phyloP scores from a whole-genome alignment of 169 alveolate species.

The Perkinsus marinus region DNA sequence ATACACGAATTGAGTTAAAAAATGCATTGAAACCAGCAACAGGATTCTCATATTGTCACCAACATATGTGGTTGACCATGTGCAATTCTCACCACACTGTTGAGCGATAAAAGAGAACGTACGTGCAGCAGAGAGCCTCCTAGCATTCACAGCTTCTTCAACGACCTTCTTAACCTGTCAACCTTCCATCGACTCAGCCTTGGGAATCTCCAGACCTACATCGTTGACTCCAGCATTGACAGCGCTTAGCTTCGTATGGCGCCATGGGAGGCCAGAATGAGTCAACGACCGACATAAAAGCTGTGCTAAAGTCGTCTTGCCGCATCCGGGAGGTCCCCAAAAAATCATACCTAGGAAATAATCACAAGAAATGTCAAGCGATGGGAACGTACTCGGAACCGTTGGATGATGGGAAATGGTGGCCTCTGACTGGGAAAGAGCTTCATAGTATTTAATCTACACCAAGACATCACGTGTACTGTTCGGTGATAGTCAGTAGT shows the following conservation, averaged over 20 bases:
- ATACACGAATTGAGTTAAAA: too few species aligned
- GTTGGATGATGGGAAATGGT: background rate
- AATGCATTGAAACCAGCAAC: too few species aligned
- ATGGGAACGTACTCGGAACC: background rate
- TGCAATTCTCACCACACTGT: too few species aligned
- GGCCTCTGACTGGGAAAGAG: background rate
- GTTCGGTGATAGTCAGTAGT: too few species aligned
- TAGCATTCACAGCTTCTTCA: background rate
- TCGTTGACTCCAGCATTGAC: background rate
- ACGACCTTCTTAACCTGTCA: background rate
- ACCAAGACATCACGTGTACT: too few species aligned
- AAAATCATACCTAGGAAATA: conserved; percentile 3
- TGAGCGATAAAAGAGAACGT: too few species aligned
- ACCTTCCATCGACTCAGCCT: background rate
- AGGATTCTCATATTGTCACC: too few species aligned
- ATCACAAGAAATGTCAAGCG: too few species aligned
- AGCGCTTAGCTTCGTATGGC: background rate
- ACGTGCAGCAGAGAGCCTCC: background rate
- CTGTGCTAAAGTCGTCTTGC: conserved; percentile 10
- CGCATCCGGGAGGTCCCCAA: conserved; percentile 21
- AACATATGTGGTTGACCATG: too few species aligned
- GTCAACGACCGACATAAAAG: background rate
- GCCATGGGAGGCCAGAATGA: background rate
- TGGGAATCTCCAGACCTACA: background rate
- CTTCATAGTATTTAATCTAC: background rate